These are phyloP conservation scores for Aspergillus costaricaensis DNA, from an alignment of 2,329 filamentous ascomycete genomes.

Conservation along the genomic window DNA sequence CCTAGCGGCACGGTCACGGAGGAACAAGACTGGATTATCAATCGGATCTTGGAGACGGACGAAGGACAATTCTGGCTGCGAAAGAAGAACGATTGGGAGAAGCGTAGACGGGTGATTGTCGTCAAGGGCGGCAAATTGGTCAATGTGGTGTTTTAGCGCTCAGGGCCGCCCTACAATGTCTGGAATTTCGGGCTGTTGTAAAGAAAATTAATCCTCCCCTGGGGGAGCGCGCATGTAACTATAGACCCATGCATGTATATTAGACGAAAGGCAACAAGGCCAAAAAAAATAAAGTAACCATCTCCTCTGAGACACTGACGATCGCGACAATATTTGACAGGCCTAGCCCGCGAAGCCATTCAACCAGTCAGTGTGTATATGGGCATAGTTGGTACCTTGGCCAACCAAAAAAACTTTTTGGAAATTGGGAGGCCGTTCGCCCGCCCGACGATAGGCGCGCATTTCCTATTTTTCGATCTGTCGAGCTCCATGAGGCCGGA, in stretches of 20 bases:
- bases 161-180: background rate
- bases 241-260: conserved; percentile 7
- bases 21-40: conserved; percentile 63
- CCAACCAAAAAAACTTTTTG: too few relatives aligned
- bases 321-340: background rate
- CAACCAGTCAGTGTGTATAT: background rate
- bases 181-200: background rate
- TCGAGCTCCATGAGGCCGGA: conserved; percentile 4
- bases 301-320: background rate
- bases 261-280: background rate
- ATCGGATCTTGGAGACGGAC: conserved; percentile 61
- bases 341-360: background rate
- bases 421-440: background rate
- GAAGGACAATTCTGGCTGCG: conserved; percentile 61
- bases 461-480: background rate
- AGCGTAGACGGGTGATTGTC: conserved; percentile 66
- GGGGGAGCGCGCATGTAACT: background rate
- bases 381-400: background rate
- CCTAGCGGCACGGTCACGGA: conserved; percentile 24
- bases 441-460: background rate
- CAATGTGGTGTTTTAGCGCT: conserved; percentile 66
- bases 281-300: background rate
- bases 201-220: background rate
- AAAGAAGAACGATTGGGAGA: conserved; percentile 51
- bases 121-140: conserved; percentile 68